Percentiles rank a stretch among this genome's conserved stretches.
These are phyloP conservation scores for Sporothrix brunneoviolacea DNA, from an alignment of 2,329 filamentous ascomycete genomes.

Conservation along the genomic window DNA sequence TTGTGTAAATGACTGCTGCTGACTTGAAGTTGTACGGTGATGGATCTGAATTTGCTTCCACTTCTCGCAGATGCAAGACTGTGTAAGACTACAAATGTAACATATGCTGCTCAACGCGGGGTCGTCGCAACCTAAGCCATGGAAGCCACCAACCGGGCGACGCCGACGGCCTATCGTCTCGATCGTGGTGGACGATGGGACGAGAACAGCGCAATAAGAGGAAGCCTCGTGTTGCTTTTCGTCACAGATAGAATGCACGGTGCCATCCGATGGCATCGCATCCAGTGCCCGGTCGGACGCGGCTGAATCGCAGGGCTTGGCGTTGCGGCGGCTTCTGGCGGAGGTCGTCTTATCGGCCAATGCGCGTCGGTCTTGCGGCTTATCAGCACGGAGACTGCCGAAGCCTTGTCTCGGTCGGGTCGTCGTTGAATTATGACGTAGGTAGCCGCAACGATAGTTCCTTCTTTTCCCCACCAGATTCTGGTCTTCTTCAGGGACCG, in stretches of 20 bases:
- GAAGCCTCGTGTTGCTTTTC: background rate
- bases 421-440: too few relatives aligned
- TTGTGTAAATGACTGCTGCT: background rate
- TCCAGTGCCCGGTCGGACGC: too few relatives aligned
- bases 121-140: background rate
- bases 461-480: too few relatives aligned
- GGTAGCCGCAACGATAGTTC: too few relatives aligned
- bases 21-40: background rate
- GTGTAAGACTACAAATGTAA: too few relatives aligned
- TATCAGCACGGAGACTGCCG: constrained; percentile 9
- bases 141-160: background rate
- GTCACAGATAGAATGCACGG: too few relatives aligned
- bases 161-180: background rate
- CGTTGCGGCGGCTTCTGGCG: background rate
- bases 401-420: too few relatives aligned
- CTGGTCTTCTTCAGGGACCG: too few relatives aligned
- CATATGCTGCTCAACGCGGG: background rate
- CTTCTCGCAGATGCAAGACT: background rate
- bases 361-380: background rate
- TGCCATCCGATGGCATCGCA: too few relatives aligned
- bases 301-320: too few relatives aligned
- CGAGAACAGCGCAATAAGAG: background rate
- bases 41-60: background rate
- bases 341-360: constrained; percentile 1
- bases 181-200: background rate